A percentile compares a stretch with the other conserved stretches of the same genome.
These are phyloP conservation scores for Penicillium argentinense DNA, from an alignment of 495 filamentous ascomycete species.

Conservation along the genomic window DNA sequence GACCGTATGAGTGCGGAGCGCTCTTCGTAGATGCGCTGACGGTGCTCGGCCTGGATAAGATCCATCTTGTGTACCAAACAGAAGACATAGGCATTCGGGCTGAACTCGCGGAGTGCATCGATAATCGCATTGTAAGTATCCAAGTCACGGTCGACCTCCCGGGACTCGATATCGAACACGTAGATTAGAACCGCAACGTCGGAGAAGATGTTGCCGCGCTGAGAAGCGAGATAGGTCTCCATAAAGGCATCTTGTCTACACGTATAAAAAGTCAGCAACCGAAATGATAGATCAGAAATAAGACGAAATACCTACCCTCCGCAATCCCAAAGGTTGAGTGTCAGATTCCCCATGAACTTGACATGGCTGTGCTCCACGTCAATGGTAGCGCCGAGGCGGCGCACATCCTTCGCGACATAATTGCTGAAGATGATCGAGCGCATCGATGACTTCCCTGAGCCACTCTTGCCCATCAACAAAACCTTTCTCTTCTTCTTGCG, in stretches of 20 bases:
- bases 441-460: slow-evolving; percentile 99
- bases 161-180: slow-evolving; percentile 97
- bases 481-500: slow-evolving; percentile 60
- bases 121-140: slow-evolving; percentile 87
- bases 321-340: slow-evolving; percentile 97
- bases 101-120: slow-evolving; percentile 79
- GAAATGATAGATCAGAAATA: no score
- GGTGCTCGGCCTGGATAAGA: slow-evolving; percentile 77
- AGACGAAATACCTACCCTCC: slow-evolving; percentile 61
- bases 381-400: slow-evolving; percentile 92
- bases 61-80: slow-evolving; percentile 98
- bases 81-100: slow-evolving; percentile 80
- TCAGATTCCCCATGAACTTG: slow-evolving; percentile 96
- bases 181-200: slow-evolving; percentile 97
- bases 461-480: slow-evolving; percentile 80
- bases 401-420: slow-evolving; percentile 94
- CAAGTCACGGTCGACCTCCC: slow-evolving; percentile 87
- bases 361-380: slow-evolving; percentile 98
- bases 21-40: slow-evolving; percentile 79
- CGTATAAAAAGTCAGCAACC: no score
- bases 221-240: slow-evolving; percentile 92
- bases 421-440: slow-evolving; percentile 97
- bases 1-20: slow-evolving; percentile 69
- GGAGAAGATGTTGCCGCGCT: slow-evolving; percentile 93
- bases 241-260: slow-evolving; percentile 99